Evolutionary conservation across 352 stramenopile species (phyloP), one percentile per base, ranked within the genome.

Genomic region (Phytopythium aichiense): DNA sequence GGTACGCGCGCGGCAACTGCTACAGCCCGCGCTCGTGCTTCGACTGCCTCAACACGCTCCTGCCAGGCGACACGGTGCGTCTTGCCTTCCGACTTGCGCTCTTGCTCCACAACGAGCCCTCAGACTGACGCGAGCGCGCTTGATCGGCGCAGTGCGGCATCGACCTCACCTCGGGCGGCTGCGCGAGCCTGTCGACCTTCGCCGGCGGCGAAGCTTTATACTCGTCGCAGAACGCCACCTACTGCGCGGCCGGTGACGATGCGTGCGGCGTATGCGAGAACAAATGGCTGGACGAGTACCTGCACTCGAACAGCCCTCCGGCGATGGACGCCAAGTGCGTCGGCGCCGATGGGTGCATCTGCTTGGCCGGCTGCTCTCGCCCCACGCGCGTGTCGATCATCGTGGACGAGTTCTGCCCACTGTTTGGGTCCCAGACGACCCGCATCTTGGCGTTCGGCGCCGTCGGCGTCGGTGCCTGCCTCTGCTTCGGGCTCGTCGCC

Each of bases 301-400:
- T 58, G 2, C 18, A 58, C 52, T 48, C 33, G 7, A 46, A 30
- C 33, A 46, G 4, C 33, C 52, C 52, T 33, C 52, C 52, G 20
- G 16, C 52, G 20, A 48, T 5, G 12, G 23, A 31, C n/a, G 33
- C 52, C 12, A 57, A 59, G 37, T 85, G 76, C 61, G 60, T 71
- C 12, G 76, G 76, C 13, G 43, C 52, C 3, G 67, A 51, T 7
- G 74, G 74, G 40, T 85, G 76, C 66, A 68, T 85, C 18, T 85
- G 76, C 38, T 57, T 85, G 23, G 65, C 72, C 1, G 61, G 63
- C 25, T 87, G 77, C 33, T 69, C 73, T 38, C 37, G 63, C 25
- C 63, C 72, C 22, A 38, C 67, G n/a, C 69, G 65, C 11, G 59
- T 69, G 46, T 45, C 62, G 46, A 54, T 28, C 28, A 67, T 79